Evolutionary conservation across 768 basidiomycete species (phyloP).

Genomic region (Candolleomyces eurysporus): DNA sequence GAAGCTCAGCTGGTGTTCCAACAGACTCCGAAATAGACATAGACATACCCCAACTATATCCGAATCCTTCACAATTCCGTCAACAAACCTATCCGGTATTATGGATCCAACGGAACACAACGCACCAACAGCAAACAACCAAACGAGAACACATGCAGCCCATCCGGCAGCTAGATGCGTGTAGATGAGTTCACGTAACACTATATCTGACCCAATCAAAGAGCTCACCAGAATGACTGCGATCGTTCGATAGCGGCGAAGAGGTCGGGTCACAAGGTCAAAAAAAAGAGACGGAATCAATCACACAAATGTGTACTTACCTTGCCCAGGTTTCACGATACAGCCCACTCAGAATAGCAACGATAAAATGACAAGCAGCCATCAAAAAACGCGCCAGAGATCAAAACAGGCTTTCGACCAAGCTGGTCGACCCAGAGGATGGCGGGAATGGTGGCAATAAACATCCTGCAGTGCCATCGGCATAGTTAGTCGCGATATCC

Average conservation of each 20-base stretch:
- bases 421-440: conserved; percentile 79
- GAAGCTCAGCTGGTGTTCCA: background rate
- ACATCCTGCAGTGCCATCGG: conserved; percentile 48
- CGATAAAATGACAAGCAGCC: conserved; percentile 69
- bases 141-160: conserved; percentile 67
- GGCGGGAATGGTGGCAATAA: conserved; percentile 75
- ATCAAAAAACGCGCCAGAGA: conserved; percentile 73
- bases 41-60: conserved; percentile 67
- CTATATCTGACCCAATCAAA: too few species aligned
- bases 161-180: conserved; percentile 57
- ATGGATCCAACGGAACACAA: background rate
- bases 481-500: background rate
- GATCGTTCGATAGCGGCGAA: conserved; percentile 7
- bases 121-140: conserved; percentile 70
- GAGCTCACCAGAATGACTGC: conserved; percentile 31
- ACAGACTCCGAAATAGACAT: background rate
- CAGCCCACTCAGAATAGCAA: conserved; percentile 62
- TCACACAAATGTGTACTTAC: conserved; percentile 27
- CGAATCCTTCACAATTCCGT: conserved; percentile 42
- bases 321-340: conserved; percentile 54
- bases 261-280: background rate
- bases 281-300: too few species aligned
- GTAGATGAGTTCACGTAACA: background rate
- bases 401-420: conserved; percentile 70
- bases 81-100: background rate